phyloP scores from a whole-genome alignment of 768 basidiomycete genomes.

The Rhodotorula kratochvilovae region DNA sequence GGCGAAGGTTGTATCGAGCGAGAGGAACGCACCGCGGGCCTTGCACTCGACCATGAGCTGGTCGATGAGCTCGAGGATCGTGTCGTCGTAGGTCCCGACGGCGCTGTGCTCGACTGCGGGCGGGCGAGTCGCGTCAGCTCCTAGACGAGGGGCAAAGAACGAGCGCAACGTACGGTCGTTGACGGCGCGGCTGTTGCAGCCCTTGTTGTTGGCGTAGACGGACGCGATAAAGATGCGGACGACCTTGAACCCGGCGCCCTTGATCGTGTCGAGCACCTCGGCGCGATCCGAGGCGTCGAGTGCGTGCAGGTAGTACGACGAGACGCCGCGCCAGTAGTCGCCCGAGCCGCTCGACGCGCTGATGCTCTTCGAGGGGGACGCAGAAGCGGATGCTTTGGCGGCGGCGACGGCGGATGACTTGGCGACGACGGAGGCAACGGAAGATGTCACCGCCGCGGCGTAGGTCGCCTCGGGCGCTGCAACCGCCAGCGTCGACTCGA shows the following conservation, averaged over 20 bases:
- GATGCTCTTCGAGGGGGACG: conserved; percentile 5
- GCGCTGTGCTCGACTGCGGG: conserved; percentile 36
- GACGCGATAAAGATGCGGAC: conserved; percentile 42
- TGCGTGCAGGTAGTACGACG: conserved; percentile 43
- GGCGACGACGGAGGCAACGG: too few species aligned
- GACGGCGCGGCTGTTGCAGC: conserved; percentile 28
- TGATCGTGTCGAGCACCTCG: conserved; percentile 43
- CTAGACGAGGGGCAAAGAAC: background rate
- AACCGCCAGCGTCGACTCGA: background rate
- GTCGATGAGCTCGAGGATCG: conserved; percentile 43
- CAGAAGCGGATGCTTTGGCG: background rate
- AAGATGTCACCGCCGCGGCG: background rate
- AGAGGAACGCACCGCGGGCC: conserved; percentile 13
- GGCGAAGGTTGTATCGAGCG: background rate
- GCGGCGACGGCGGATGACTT: too few species aligned
- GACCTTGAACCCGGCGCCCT: conserved; percentile 40
- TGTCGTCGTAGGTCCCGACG: conserved; percentile 45
- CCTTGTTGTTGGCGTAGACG: conserved; percentile 39
- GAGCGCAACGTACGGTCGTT: conserved; percentile 26
- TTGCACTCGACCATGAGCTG: conserved; percentile 44
- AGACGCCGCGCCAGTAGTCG: conserved; percentile 39
- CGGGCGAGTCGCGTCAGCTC: too few species aligned
- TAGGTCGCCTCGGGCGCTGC: background rate
- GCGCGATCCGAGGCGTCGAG: conserved; percentile 28
- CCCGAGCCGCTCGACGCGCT: background rate